A percentile compares a stretch with the other conserved stretches of the same genome.
Evolutionary conservation across 1,139 yeast genomes (phyloP).

Genomic region (Saccharomyces pastorianus): DNA sequence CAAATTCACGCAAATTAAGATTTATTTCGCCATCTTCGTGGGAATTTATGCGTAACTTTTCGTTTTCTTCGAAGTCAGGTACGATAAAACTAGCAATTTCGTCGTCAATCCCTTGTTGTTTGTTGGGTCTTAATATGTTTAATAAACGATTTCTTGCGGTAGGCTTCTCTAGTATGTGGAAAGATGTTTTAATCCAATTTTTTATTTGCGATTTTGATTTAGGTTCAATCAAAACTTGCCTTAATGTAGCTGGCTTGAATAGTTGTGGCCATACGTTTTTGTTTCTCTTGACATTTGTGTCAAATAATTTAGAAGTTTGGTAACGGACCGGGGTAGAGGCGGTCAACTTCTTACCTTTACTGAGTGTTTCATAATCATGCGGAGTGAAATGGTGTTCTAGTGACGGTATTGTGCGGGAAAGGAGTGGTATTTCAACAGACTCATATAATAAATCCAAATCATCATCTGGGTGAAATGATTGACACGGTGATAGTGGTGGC

Average conservation of each 20-base stretch:
- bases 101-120: constrained; percentile 19
- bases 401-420: not conserved
- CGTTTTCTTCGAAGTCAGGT: constrained; percentile 25
- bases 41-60: constrained; percentile 18
- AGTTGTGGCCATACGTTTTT: constrained; percentile 38
- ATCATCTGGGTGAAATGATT: constrained; percentile 10
- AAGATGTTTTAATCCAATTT: constrained; percentile 46
- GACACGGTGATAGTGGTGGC: constrained; percentile 17
- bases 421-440: not conserved
- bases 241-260: constrained; percentile 37
- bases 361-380: not conserved
- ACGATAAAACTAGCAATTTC: constrained; percentile 43
- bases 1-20: constrained; percentile 32
- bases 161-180: constrained; percentile 36
- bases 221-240: constrained; percentile 35
- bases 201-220: constrained; percentile 28
- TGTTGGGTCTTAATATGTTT: constrained; percentile 13
- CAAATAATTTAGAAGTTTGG: not conserved
- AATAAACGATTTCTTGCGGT: constrained; percentile 33
- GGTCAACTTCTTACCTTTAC: not conserved
- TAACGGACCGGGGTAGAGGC: not conserved
- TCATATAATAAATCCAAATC: not conserved
- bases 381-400: not conserved
- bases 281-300: constrained; percentile 1
- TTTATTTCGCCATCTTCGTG: constrained; percentile 24